These are phyloP conservation scores for Vaccinium corymbosum DNA, from an alignment of 148 eudicot genomes.

Conservation along the genomic window DNA sequence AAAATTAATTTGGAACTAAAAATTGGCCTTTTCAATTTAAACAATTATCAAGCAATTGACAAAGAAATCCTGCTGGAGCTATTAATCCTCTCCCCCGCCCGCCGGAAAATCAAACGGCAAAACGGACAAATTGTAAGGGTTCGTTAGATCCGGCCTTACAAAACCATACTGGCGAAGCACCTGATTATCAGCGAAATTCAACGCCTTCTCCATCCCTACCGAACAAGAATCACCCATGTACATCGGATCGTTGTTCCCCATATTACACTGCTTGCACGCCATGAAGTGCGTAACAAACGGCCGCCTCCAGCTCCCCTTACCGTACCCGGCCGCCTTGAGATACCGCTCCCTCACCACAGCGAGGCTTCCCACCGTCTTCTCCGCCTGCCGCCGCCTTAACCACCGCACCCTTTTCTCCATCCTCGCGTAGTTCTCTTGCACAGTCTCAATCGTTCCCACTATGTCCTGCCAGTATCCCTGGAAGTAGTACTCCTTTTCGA, in stretches of 20 bases:
- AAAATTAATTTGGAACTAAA: too few species aligned
- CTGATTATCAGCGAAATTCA: constrained; percentile 83
- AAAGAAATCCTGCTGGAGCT: not conserved
- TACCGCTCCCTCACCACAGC: constrained; percentile 28
- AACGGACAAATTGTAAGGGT: constrained; percentile 34
- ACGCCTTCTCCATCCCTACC: constrained; percentile 54
- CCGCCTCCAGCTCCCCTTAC: constrained; percentile 36
- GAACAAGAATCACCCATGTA: constrained; percentile 47
- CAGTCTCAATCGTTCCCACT: constrained; percentile 37
- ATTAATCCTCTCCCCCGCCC: not conserved
- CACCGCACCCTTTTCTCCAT: constrained; percentile 31
- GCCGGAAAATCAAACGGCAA: constrained; percentile 42
- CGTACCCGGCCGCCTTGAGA: constrained; percentile 29
- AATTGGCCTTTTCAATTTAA: not conserved
- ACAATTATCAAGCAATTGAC: not conserved
- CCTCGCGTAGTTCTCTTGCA: constrained; percentile 24
- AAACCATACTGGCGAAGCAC: constrained; percentile 72
- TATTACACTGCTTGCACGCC: constrained; percentile 83
- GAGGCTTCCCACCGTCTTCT: constrained; percentile 51
- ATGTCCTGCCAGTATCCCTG: constrained; percentile 82
- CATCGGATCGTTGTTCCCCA: constrained; percentile 51
- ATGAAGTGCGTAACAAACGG: constrained; percentile 91
- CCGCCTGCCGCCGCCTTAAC: constrained; percentile 57
- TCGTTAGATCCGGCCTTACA: constrained; percentile 38
- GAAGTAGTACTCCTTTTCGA: constrained; percentile 58